Evolutionary conservation across 2,329 filamentous ascomycete species (phyloP), one percentile per base, ranked within the genome.

Genomic region (Fusarium metavorans): DNA sequence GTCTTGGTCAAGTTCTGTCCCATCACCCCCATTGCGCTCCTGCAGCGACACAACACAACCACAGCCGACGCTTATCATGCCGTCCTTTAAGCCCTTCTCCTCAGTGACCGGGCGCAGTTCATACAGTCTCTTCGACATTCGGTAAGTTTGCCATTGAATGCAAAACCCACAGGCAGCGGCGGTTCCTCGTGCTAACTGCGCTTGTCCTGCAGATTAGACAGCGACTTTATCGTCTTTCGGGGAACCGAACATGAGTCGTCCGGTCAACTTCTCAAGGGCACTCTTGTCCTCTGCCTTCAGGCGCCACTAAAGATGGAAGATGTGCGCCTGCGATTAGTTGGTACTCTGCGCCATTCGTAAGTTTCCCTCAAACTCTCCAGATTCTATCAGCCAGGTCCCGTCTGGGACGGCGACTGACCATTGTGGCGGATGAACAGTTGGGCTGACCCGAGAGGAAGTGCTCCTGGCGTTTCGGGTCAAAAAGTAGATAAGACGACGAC

Each of bases 221-320:
- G 93, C 79, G 92, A 94, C 78, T 93, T 95, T 67, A 90, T 96
- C 68, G 92, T 96, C 34, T 92, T 97, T 73, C 92, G 94, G 63
- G 94, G 94, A 70, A 88, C 85, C 76, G 92, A 94, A 66, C 88
- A 93, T 80, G 94, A 96, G 80, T 93, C 94, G 56, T 90, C 93
- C 50, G 94, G 92, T 71, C 93, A 94, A 78, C 84, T 94, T 64
- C 84, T 97, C 75, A 93, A 92, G 79, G 94, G 94, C 56, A 90
- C 89, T 27, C 84, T 96, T 35, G 92, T 95, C 39, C 86, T 96
- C 39, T 95, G 93, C 79, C 86, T 96, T 39, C 90, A 91, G 25
- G 87, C 92, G 45, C 86, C 92, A 0, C 84, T 95, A 68, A 92
- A 90, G 67, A 89, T 95, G 37, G 93, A 95, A 79, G 92, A 94